Percentiles rank a stretch among this genome's conserved stretches.
Evolutionary conservation across 225 moss, liverwort and hornwort genomes (phyloP).

Genomic region (Straminergon stramineum): DNA sequence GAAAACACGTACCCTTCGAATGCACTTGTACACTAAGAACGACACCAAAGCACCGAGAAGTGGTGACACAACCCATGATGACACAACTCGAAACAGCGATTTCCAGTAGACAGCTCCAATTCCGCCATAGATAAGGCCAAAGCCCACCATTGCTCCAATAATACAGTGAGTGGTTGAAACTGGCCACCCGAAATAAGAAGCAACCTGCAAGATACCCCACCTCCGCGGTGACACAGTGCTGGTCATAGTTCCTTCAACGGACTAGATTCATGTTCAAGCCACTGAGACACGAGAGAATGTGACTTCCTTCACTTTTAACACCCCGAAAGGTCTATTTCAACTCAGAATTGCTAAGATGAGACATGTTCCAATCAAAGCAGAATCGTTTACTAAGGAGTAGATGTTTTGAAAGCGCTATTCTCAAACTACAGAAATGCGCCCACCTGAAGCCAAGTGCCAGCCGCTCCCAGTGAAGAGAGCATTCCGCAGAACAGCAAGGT

Average conservation of each 20-base stretch:
- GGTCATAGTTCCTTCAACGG: neutral
- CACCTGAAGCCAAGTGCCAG: slow-evolving; percentile 97
- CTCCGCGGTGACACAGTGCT: neutral
- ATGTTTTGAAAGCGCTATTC: neutral
- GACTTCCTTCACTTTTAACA: neutral
- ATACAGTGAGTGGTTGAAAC: slow-evolving; percentile 98
- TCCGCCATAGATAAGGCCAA: slow-evolving; percentile 79
- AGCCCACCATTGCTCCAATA: slow-evolving; percentile 92
- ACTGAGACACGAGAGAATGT: neutral
- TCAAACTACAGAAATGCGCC: neutral
- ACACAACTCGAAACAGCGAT: slow-evolving; percentile 69
- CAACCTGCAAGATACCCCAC: slow-evolving; percentile 49
- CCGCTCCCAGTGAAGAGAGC: slow-evolving; percentile 90
- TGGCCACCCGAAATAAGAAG: slow-evolving; percentile 93
- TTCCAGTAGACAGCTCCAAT: slow-evolving; percentile 82
- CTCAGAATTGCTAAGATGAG: neutral
- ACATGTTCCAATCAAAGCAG: neutral
- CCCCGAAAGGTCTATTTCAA: neutral
- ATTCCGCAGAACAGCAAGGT: slow-evolving; percentile 74
- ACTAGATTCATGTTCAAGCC: neutral
- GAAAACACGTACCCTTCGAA: slow-evolving; percentile 59
- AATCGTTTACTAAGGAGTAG: neutral
- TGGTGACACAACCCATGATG: slow-evolving; percentile 92
- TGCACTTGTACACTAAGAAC: slow-evolving; percentile 81
- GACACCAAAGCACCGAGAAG: slow-evolving; percentile 75